Evolutionary conservation across 163 green algal genomes (phyloP).

Genomic region (Scenedesmus sp.): DNA sequence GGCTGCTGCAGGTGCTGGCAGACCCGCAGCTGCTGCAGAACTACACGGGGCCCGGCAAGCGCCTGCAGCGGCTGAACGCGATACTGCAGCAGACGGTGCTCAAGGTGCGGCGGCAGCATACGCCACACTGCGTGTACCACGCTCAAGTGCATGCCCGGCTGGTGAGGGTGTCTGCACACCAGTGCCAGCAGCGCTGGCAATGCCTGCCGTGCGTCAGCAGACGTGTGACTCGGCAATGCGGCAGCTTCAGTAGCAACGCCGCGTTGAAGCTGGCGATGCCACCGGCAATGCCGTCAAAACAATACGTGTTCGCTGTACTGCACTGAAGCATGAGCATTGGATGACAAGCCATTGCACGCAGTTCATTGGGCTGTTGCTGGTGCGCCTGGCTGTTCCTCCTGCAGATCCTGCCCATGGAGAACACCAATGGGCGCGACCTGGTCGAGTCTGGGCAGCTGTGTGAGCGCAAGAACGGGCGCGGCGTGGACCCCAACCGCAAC

Average conservation of each 20-base stretch:
- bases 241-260: not conserved
- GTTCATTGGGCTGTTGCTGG: not conserved
- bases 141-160: not conserved
- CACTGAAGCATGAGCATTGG: no score
- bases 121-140: not conserved
- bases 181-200: not conserved
- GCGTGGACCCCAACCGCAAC: constrained; percentile 98
- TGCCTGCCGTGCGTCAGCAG: not conserved
- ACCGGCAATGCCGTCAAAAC: no score
- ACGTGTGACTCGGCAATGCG: not conserved
- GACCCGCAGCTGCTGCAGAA: constrained; percentile 31
- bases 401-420: constrained; percentile 97
- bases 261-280: no score
- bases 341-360: not conserved
- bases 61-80: constrained; percentile 53
- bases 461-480: constrained; percentile 97
- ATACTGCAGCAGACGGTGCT: constrained; percentile 74
- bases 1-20: constrained; percentile 84
- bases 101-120: constrained; percentile 72
- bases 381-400: not conserved
- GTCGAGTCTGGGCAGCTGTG: constrained; percentile 91
- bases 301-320: no score
- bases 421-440: constrained; percentile 81
- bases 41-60: constrained; percentile 1
- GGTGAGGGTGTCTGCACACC: not conserved